These are phyloP conservation scores for Malassezia equina DNA, from an alignment of 1,284 basidiomycete species.

Conservation along the genomic window DNA sequence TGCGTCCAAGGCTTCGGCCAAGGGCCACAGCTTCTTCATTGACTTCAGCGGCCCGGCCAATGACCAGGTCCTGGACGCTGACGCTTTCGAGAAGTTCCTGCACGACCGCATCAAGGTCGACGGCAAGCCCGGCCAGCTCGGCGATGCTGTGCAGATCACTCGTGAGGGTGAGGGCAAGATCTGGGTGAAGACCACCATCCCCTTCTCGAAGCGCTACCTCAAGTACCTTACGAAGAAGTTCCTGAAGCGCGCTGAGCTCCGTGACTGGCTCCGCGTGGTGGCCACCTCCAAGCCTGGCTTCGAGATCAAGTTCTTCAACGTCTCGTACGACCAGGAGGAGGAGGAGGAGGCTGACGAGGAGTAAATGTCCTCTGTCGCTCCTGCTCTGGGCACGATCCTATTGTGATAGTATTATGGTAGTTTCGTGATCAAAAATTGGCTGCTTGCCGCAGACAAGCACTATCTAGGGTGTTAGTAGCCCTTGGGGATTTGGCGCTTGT, in stretches of 20 bases:
- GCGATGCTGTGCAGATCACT: slow-evolving; percentile 48
- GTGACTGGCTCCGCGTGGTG: slow-evolving; percentile 49
- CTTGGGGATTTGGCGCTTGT: slow-evolving; percentile 10
- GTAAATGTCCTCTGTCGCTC: slow-evolving; percentile 7
- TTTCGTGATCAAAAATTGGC: not conserved
- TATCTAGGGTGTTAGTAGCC: slow-evolving; percentile 10
- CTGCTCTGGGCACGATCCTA: not conserved
- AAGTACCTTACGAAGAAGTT: slow-evolving; percentile 51
- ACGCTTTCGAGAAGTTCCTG: slow-evolving; percentile 82
- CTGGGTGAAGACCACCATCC: slow-evolving; percentile 49
- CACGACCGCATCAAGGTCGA: slow-evolving; percentile 86
- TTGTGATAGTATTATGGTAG: not conserved
- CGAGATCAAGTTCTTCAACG: slow-evolving; percentile 50
- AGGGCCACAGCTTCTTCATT: slow-evolving; percentile 82
- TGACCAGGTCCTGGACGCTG: slow-evolving; percentile 82
- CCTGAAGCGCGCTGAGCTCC: slow-evolving; percentile 46
- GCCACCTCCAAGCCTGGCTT: slow-evolving; percentile 49
- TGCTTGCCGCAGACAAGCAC: not conserved
- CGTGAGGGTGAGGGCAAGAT: slow-evolving; percentile 51
- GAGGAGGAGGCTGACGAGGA: slow-evolving; percentile 23
- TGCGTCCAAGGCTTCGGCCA: slow-evolving; percentile 48
- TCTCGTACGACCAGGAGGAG: slow-evolving; percentile 45
- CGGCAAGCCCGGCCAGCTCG: slow-evolving; percentile 56
- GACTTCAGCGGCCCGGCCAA: slow-evolving; percentile 86
- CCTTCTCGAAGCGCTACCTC: slow-evolving; percentile 51